These are phyloP conservation scores for Eudorina sp. DNA, from an alignment of 139 green algal species.

Conservation along the genomic window DNA sequence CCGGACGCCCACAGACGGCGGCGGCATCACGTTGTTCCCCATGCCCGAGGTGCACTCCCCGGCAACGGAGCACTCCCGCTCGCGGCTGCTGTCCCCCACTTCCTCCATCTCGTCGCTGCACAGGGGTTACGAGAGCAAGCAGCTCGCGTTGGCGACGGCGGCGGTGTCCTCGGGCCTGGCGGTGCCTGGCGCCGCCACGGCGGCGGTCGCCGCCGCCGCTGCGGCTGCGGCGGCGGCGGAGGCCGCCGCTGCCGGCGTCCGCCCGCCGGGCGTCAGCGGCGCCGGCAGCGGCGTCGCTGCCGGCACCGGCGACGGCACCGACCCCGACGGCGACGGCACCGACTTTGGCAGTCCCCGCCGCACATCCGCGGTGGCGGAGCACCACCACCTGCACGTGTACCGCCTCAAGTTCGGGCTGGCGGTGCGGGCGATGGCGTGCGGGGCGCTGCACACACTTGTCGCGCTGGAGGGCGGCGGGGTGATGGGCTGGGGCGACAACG, in stretches of 20 bases:
- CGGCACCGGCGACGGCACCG: background rate
- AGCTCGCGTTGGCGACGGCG: background rate
- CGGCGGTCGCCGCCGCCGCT: background rate
- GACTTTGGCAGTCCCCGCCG: background rate
- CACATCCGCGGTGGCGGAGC: background rate
- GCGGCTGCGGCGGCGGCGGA: background rate
- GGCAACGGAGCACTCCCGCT: background rate
- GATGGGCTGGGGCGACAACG: conserved; percentile 58
- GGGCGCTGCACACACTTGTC: conserved; percentile 54
- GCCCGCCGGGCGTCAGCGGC: background rate
- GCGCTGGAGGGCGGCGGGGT: conserved; percentile 45
- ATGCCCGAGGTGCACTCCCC: conserved; percentile 41
- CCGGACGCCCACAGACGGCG: no score
- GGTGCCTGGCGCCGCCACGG: background rate
- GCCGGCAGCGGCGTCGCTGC: background rate
- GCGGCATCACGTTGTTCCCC: conserved; percentile 4
- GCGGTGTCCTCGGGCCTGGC: background rate
- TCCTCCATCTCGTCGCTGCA: background rate
- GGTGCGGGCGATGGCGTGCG: conserved; percentile 54
- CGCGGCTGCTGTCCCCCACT: background rate
- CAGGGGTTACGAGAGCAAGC: background rate
- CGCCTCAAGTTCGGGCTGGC: conserved; percentile 29
- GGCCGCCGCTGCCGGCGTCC: background rate
- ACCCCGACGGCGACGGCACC: no score
- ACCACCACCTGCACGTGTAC: conserved; percentile 32